Evolutionary conservation across 257 asterid genomes (phyloP).

Genomic region (Ligustrum vulgare): DNA sequence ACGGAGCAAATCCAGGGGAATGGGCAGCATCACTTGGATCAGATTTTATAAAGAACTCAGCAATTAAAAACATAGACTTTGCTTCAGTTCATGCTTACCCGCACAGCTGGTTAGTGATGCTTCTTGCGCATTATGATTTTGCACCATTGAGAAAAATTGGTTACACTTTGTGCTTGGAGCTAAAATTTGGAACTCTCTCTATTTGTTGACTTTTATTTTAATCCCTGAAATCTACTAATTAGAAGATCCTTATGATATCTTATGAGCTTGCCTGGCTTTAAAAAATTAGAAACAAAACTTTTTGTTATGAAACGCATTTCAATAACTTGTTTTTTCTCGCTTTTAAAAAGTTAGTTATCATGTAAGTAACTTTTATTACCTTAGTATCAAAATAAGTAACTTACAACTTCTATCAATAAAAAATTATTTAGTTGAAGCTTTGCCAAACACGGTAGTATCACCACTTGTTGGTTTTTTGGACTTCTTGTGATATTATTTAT

Average conservation of each 20-base stretch:
- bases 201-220: background rate
- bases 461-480: background rate
- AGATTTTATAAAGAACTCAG: slow-evolving; percentile 53
- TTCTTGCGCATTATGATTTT: background rate
- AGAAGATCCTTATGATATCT: background rate
- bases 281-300: too few relatives aligned
- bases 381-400: background rate
- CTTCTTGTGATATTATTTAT: background rate
- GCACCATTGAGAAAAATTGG: background rate
- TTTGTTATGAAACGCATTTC: too few relatives aligned
- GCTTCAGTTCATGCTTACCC: slow-evolving; percentile 70
- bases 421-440: background rate
- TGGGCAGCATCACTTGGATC: slow-evolving; percentile 67
- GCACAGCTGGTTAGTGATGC: slow-evolving; percentile 50
- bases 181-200: background rate
- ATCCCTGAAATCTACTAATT: background rate
- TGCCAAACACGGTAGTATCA: background rate
- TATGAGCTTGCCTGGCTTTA: background rate
- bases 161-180: background rate
- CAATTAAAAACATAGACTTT: slow-evolving; percentile 50
- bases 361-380: too few relatives aligned
- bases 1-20: slow-evolving; percentile 48
- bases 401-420: background rate
- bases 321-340: background rate
- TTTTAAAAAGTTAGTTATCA: too few relatives aligned